Conservation (phyloP, 2,329 filamentous ascomycete species). For the Trichoderma sp. region DNA sequence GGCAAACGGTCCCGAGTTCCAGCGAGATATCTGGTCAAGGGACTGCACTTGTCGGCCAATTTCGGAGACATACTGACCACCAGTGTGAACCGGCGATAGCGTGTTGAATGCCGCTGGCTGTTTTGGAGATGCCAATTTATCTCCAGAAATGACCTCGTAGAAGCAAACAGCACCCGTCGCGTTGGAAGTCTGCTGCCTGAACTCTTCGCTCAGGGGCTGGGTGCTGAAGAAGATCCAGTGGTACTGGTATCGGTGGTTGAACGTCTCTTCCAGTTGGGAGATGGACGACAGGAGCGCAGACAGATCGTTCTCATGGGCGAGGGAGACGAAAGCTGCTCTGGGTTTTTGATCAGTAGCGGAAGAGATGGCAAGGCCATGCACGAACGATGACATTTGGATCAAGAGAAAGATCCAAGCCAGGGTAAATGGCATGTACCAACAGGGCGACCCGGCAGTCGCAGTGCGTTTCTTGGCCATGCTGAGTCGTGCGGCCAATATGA, state of each 20-base stretch:
- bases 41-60: slow-evolving; percentile 58
- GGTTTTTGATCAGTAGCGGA: slow-evolving; percentile 28
- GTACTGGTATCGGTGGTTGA: slow-evolving; percentile 82
- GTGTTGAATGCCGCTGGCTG: slow-evolving; percentile 49
- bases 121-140: slow-evolving; percentile 63
- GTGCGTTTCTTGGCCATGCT: slow-evolving; percentile 26
- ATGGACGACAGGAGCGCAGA: slow-evolving; percentile 44
- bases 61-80: slow-evolving; percentile 46
- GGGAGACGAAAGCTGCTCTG: slow-evolving; percentile 37
- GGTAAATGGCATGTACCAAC: neutral
- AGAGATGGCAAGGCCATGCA: slow-evolving; percentile 25
- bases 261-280: slow-evolving; percentile 56
- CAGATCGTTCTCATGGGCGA: slow-evolving; percentile 37
- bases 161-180: slow-evolving; percentile 70
- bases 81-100: neutral
- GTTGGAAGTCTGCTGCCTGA: slow-evolving; percentile 67
- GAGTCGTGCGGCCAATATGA: neutral
- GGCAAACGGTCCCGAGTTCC: slow-evolving; percentile 83
- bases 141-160: slow-evolving; percentile 72
- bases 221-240: slow-evolving; percentile 90
- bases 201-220: slow-evolving; percentile 73
- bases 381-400: slow-evolving; percentile 26
- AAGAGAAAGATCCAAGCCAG: slow-evolving; percentile 28
- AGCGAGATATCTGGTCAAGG: slow-evolving; percentile 74
- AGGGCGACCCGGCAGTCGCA: neutral